These are phyloP conservation scores for Stachybotrys chlorohalonatus DNA, from an alignment of 2,329 filamentous ascomycete genomes.

Conservation along the genomic window DNA sequence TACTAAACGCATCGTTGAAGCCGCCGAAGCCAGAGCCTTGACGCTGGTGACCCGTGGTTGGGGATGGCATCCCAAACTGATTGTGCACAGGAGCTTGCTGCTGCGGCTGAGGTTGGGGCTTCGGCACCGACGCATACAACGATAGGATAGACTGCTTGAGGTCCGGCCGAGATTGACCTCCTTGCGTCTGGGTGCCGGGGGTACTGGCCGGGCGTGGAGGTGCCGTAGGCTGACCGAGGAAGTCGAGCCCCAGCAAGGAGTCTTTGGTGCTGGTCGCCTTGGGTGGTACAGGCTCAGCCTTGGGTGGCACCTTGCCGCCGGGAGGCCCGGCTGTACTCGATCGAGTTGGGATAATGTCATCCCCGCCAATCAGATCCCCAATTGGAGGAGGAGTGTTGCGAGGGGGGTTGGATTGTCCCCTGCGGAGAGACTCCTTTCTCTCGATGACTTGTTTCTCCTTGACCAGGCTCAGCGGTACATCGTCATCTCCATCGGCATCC, in stretches of 20 bases:
- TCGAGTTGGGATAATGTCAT: conserved; percentile 58
- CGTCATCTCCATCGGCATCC: conserved; percentile 77
- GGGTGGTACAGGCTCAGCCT: conserved; percentile 56
- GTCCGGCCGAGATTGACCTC: conserved; percentile 72
- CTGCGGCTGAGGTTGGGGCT: conserved; percentile 54
- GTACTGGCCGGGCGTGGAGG: conserved; percentile 80
- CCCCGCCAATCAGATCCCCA: conserved; percentile 76
- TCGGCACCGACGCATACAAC: conserved; percentile 77
- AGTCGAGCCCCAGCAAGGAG: conserved; percentile 85
- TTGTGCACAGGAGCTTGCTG: conserved; percentile 31
- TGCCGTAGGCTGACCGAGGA: conserved; percentile 67
- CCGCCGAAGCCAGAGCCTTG: conserved; percentile 43
- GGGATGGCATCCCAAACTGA: conserved; percentile 43
- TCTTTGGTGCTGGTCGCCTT: conserved; percentile 69
- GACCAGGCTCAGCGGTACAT: conserved; percentile 56
- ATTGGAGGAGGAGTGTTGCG: conserved; percentile 32
- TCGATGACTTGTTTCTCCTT: conserved; percentile 59
- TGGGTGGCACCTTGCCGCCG: conserved; percentile 38
- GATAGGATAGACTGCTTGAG: conserved; percentile 96
- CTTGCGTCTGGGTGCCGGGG: conserved; percentile 50
- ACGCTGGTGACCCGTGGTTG: conserved; percentile 44
- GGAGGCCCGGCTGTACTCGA: conserved; percentile 66
- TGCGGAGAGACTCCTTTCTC: conserved; percentile 48
- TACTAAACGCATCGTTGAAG: conserved; percentile 65
- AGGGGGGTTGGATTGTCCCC: conserved; percentile 37